Percentiles rank a stretch among this genome's conserved stretches.
Evolutionary conservation across 106 monocot genomes (phyloP).

Genomic region (Acanthochlamys bracteata): DNA sequence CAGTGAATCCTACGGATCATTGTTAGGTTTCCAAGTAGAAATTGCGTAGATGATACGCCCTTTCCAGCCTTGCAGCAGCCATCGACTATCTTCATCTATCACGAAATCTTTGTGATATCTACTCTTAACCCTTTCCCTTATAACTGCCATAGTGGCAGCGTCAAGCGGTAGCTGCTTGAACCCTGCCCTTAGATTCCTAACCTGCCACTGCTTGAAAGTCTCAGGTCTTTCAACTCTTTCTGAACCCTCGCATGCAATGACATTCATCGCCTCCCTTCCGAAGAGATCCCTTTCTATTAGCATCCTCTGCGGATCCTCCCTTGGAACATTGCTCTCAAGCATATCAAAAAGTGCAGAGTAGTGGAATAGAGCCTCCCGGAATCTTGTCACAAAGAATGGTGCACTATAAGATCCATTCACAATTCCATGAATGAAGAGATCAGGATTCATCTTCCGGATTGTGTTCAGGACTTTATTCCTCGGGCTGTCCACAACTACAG

Average conservation of each 20-base stretch:
- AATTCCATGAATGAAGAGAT: conserved; percentile 66
- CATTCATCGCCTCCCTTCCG: conserved; percentile 55
- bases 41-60: conserved; percentile 59
- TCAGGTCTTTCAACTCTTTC: conserved; percentile 85
- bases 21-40: conserved; percentile 63
- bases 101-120: conserved; percentile 74
- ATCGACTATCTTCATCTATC: conserved; percentile 54
- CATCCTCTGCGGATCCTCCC: conserved; percentile 57
- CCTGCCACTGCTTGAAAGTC: conserved; percentile 91
- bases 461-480: conserved; percentile 62
- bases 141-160: conserved; percentile 35
- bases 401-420: conserved; percentile 69
- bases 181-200: conserved; percentile 65
- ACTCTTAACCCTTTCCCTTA: conserved; percentile 32
- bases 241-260: conserved; percentile 75
- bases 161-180: conserved; percentile 51
- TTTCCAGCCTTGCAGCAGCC: conserved; percentile 93
- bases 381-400: conserved; percentile 85
- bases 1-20: background rate
- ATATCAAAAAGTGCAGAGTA: conserved; percentile 78
- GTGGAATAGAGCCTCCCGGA: conserved; percentile 73
- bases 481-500: conserved; percentile 62
- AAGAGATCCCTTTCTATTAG: conserved; percentile 69
- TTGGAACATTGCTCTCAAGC: conserved; percentile 60
- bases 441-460: conserved; percentile 64